Evolutionary conservation across 2,329 filamentous ascomycete genomes (phyloP), one percentile per base, ranked within the genome.

Genomic region (Boeremia lycopersici): DNA sequence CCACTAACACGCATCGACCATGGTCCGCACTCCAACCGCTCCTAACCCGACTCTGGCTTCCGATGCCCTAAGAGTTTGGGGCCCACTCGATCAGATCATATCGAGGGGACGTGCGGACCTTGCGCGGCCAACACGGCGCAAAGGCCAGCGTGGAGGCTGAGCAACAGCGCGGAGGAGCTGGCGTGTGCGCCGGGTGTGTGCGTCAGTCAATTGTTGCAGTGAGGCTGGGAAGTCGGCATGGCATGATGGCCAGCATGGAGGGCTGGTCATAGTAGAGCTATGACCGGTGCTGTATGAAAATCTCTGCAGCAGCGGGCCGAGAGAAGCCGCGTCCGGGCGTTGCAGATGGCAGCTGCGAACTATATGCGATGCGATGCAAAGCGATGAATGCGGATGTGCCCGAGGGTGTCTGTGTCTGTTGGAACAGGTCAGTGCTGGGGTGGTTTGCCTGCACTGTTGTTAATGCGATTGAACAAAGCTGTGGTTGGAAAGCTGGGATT

Each of bases 231-330:
- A 31, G 30, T 23, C 19, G 19, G 19, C 19, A 38, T 31, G 31
- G 17, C 25, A 34, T 23, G 7, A 47, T 26, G 36, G 50, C 50
- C 42, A 35, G 43, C 50, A 53, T 38, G 50, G 50, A 53, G 7
- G 44, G 51, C 44, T 53, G 51, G 51, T 35, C 40, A 15, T 53
- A 53, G 6, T n/a, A 38, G 34, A 48, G 51, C 51, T 48, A 28
- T 48, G 51, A 53, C 51, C 33, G 51, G 48, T 34, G 39, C 47
- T 47, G 53, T 54, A 48, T 40, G 61, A 60, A 64, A 66, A 63
- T 66, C 57, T 64, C 63, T 66, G 63, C 63, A 60, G 49, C 51
- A 48, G 57, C 60, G 63, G 60, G 58, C 63, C 63, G 63, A 63
- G 56, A 48, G 33, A 40, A 53, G 43, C 59, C 58, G 60, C 52